Percentiles rank a stretch among this genome's conserved stretches.
phyloP scores from a whole-genome alignment of 2,329 filamentous ascomycete species.

The Reticulascus tulasneorum region DNA sequence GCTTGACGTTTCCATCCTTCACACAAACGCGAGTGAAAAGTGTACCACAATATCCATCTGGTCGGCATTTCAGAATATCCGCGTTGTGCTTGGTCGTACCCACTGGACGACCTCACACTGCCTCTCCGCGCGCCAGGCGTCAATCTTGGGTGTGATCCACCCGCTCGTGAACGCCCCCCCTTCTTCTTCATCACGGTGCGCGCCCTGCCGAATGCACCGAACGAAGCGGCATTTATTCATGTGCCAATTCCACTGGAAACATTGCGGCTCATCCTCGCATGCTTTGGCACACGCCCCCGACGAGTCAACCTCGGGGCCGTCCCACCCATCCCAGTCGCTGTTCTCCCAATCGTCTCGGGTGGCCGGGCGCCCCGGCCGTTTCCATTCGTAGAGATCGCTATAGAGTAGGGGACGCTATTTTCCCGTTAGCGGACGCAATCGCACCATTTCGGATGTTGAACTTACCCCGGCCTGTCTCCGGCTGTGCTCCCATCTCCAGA shows the following conservation, averaged over 20 bases:
- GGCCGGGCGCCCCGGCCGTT: constrained; percentile 1
- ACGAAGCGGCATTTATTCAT: constrained; percentile 16
- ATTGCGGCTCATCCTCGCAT: constrained; percentile 14
- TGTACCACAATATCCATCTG: neutral
- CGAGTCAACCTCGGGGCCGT: constrained; percentile 4
- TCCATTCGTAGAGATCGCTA: constrained; percentile 8
- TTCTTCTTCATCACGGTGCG: constrained; percentile 5
- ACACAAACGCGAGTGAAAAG: too few relatives aligned
- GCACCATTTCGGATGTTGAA: too few relatives aligned
- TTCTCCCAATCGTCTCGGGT: constrained; percentile 8
- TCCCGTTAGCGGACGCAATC: too few relatives aligned
- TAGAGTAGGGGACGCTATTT: constrained; percentile 14
- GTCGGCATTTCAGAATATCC: constrained; percentile 5
- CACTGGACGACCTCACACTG: constrained; percentile 15
- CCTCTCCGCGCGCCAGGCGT: constrained; percentile 12
- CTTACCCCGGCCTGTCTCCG: constrained; percentile 27
- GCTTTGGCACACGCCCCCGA: constrained; percentile 15
- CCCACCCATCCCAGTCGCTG: neutral
- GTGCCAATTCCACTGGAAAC: constrained; percentile 18
- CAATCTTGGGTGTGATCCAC: constrained; percentile 16
- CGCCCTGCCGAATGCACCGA: constrained; percentile 13
- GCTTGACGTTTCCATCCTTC: too few relatives aligned
- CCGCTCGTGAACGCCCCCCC: constrained; percentile 16
- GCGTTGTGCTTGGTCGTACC: constrained; percentile 16
- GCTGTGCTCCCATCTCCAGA: constrained; percentile 43